phyloP scores from a whole-genome alignment of 75 land plant genomes.

The Pinus albicaulis region DNA sequence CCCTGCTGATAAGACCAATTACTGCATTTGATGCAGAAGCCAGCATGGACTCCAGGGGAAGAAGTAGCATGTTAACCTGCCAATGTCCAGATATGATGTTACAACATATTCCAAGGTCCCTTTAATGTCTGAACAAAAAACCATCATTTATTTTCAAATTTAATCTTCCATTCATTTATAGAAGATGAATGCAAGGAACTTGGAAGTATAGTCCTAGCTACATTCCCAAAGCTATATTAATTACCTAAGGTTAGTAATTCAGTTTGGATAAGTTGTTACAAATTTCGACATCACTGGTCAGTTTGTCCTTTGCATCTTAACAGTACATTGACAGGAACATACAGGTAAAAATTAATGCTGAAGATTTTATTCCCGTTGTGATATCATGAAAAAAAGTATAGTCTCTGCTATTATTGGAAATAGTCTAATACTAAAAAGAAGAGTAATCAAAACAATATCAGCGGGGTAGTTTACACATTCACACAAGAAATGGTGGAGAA shows the following conservation, averaged over 20 bases:
- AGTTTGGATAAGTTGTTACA: neutral
- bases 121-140: neutral
- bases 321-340: neutral
- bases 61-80: constrained; percentile 68
- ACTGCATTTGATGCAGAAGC: constrained; percentile 63
- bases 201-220: neutral
- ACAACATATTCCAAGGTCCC: neutral
- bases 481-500: neutral
- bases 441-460: neutral
- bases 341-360: neutral
- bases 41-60: constrained; percentile 80
- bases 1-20: constrained; percentile 47
- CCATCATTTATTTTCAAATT: neutral
- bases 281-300: neutral
- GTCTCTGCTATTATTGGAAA: neutral
- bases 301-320: neutral
- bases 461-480: neutral
- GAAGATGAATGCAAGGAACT: neutral
- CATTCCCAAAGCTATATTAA: neutral
- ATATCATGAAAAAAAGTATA: neutral
- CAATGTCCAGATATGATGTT: neutral
- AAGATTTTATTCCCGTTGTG: neutral
- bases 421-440: neutral
- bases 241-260: neutral
- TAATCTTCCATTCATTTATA: no score